Evolutionary conservation across 805 yeast genomes (phyloP), one percentile per base, ranked within the genome.

Genomic region (Cyberlindnera japonica): DNA sequence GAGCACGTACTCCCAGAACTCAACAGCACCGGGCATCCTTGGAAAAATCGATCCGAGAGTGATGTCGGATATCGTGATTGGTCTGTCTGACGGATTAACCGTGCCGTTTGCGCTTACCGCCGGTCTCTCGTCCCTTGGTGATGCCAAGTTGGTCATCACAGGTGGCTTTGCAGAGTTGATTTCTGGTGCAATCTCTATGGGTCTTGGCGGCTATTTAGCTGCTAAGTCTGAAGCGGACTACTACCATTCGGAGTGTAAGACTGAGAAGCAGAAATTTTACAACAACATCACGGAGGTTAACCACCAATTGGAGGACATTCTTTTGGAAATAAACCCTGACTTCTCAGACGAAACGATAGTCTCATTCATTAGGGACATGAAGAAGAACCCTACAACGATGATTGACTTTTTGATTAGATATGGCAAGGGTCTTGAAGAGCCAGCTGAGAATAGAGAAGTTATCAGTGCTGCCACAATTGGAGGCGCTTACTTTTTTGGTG

Each of bases 61-160:
- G 19, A 86, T 91, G 83, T 81, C 93, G 33, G 98, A 91, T 62
- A 73, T 86, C 41, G 88, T 91, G 51, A 91, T 91, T 57, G 99
- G 99, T 5, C 75, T 91, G 37, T 81, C 93, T 25, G 99, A 91
- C 61, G 99, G 99, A 5, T 74, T 91, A 50, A 91, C 98, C 0
- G 99, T 91, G 29, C 99, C 99, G n/a, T 91, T 91, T 71, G 99
- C 99, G 2, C 74, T 93, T 52, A 93, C 98, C 2, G 98, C 99
- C 0, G 99, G 98, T 35, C 73, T 91, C 41, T 83, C 95, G 1
- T 82, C 95, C 1, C 73, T 91, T 38, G 99, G 99, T 38, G 85
- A 87, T 61, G 70, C 96, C 14, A 83, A 77, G 61, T 74, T 91
- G 48, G 99, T 91, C 37, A 89, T 91, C 46, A 89, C 98, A 20